Percentiles rank a stretch among this genome's conserved stretches.
Evolutionary conservation across 495 filamentous ascomycete genomes (phyloP).

Genomic region (Beverwykella pulmonaria): DNA sequence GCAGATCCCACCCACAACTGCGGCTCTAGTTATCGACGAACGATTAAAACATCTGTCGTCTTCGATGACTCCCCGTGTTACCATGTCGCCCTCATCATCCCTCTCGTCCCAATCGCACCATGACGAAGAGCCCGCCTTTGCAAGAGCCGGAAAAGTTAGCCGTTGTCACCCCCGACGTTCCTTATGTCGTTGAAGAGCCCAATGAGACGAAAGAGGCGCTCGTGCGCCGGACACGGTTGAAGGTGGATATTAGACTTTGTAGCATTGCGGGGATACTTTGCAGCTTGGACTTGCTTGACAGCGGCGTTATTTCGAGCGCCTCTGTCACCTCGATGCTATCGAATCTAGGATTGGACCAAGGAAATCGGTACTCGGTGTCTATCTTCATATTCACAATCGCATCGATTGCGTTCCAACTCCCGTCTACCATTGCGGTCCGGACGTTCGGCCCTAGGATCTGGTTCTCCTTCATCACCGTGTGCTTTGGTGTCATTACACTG

Average conservation of each 20-base stretch:
- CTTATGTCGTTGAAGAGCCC: not conserved
- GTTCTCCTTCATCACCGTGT: conserved; percentile 68
- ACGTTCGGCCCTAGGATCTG: conserved; percentile 68
- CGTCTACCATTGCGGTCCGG: conserved; percentile 70
- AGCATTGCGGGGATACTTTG: conserved; percentile 74
- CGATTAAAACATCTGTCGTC: not conserved
- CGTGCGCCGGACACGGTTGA: not conserved
- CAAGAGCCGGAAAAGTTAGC: conserved; percentile 4
- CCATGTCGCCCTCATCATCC: not conserved
- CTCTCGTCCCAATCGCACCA: not conserved
- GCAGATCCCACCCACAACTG: not conserved
- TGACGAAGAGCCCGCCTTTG: not conserved
- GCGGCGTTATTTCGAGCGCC: conserved; percentile 74
- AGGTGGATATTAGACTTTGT: conserved; percentile 8
- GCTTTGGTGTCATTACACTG: conserved; percentile 72
- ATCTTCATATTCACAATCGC: conserved; percentile 82
- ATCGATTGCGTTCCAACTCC: conserved; percentile 74
- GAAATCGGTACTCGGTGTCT: conserved; percentile 67
- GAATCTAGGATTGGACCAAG: conserved; percentile 64
- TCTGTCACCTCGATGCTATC: conserved; percentile 73
- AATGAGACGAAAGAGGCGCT: not conserved
- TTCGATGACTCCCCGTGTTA: not conserved
- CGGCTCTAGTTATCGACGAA: not conserved
- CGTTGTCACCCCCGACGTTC: not conserved
- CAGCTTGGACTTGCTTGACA: conserved; percentile 72